Conservation (phyloP, 805 yeast species). For the Metschnikowia reukaufii region DNA sequence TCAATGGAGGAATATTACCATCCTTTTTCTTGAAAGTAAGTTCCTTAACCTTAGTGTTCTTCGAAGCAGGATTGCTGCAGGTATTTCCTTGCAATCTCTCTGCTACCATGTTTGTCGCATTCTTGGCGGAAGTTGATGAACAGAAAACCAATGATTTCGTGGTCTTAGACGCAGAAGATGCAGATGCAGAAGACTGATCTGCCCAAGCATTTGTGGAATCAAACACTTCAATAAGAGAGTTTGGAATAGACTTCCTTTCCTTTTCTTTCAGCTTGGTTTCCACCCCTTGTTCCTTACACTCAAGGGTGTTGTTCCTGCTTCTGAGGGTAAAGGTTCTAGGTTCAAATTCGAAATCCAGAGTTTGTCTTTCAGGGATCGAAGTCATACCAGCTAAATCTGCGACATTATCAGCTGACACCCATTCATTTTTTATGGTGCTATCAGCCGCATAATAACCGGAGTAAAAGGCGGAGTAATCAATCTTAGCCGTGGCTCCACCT, state of each 20-base stretch:
- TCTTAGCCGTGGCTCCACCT: too few species aligned
- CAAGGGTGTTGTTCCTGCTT: not conserved
- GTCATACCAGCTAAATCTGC: not conserved
- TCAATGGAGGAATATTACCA: too few species aligned
- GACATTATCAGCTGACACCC: not conserved
- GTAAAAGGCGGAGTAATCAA: not conserved
- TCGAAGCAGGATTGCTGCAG: too few species aligned
- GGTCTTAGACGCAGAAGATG: too few species aligned
- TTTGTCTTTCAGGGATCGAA: not conserved
- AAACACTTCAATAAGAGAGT: not conserved
- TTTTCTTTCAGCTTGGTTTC: not conserved
- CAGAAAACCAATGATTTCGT: too few species aligned
- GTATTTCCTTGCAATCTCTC: too few species aligned
- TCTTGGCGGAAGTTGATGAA: too few species aligned
- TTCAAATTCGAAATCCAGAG: not conserved
- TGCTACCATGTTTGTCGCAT: too few species aligned
- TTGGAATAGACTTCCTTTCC: not conserved
- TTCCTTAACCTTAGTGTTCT: too few species aligned
- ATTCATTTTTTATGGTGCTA: not conserved
- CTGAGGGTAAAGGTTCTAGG: not conserved
- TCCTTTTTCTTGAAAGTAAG: too few species aligned
- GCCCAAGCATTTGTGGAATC: not conserved
- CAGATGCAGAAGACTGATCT: not conserved
- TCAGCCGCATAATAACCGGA: not conserved
- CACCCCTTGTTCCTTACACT: not conserved